These are phyloP conservation scores for Tylopilus sp. DNA, from an alignment of 768 basidiomycete species.

Conservation along the genomic window DNA sequence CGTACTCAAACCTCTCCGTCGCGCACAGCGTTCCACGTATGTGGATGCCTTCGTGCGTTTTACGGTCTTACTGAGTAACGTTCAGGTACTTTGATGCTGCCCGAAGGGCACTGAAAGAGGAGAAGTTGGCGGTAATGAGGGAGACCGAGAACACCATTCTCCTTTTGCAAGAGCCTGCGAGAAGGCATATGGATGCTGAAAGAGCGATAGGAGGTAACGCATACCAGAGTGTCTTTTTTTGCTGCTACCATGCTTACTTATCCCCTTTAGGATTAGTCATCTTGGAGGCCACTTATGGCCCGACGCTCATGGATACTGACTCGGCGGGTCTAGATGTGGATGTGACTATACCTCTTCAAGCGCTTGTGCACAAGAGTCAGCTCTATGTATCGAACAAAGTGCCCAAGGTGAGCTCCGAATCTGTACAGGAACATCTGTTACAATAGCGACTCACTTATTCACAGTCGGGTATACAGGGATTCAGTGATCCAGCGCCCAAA, in stretches of 20 bases:
- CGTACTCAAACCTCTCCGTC: constrained; percentile 52
- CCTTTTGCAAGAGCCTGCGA: constrained; percentile 66
- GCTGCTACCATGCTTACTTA: constrained; percentile 12
- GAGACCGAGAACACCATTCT: constrained; percentile 60
- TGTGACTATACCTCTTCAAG: constrained; percentile 79
- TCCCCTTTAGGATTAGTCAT: constrained; percentile 64
- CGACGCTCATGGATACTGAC: constrained; percentile 46
- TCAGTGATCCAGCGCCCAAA: constrained; percentile 82
- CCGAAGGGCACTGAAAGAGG: constrained; percentile 58
- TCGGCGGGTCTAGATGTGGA: constrained; percentile 60
- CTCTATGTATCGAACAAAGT: constrained; percentile 73
- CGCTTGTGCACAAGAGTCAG: constrained; percentile 75
- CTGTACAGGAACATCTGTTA: background rate
- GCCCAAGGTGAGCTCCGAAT: constrained; percentile 53
- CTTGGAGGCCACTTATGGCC: constrained; percentile 70
- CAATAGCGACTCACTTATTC: constrained; percentile 6
- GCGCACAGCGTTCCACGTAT: constrained; percentile 53
- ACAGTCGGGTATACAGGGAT: constrained; percentile 77
- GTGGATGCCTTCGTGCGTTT: constrained; percentile 9
- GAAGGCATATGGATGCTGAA: constrained; percentile 61
- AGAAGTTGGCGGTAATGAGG: constrained; percentile 56
- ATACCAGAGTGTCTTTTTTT: constrained; percentile 1
- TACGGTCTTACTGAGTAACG: constrained; percentile 15
- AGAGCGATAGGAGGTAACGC: constrained; percentile 59
- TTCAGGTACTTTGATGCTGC: constrained; percentile 64